These are phyloP conservation scores for Solanum chacoense DNA, from an alignment of 305 asterid species.

Conservation along the genomic window DNA sequence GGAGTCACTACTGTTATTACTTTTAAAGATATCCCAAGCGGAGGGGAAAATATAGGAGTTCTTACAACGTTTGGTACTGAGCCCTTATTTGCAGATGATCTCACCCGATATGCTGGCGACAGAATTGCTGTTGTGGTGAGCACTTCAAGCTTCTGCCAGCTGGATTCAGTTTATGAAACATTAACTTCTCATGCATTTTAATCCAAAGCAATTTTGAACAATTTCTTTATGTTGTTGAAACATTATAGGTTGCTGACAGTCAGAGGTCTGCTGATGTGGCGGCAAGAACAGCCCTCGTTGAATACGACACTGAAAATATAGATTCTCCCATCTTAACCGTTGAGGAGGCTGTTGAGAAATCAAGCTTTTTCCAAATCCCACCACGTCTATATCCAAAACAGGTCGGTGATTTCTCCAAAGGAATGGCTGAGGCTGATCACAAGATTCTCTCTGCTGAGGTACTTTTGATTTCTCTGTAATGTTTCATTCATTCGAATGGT, in stretches of 20 bases:
- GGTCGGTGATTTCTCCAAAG: slow-evolving; percentile 75
- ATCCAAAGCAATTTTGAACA: not conserved
- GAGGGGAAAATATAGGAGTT: slow-evolving; percentile 49
- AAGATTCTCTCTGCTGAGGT: slow-evolving; percentile 75
- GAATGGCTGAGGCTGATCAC: slow-evolving; percentile 96
- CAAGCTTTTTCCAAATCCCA: slow-evolving; percentile 58
- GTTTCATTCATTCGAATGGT: not conserved
- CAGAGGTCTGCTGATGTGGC: slow-evolving; percentile 60
- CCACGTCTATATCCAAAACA: slow-evolving; percentile 26
- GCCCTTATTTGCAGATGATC: slow-evolving; percentile 53
- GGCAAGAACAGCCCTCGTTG: slow-evolving; percentile 47
- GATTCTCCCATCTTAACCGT: slow-evolving; percentile 79
- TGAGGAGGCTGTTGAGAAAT: slow-evolving; percentile 67
- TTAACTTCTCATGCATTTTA: not conserved
- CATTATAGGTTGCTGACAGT: slow-evolving; percentile 54
- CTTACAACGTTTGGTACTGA: slow-evolving; percentile 27
- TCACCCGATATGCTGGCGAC: slow-evolving; percentile 53
- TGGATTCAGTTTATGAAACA: not conserved
- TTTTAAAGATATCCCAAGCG: slow-evolving; percentile 50
- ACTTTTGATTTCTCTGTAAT: not conserved
- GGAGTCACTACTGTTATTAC: slow-evolving; percentile 39
- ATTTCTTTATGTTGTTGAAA: not conserved
- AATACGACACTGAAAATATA: slow-evolving; percentile 50
- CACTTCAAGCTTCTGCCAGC: not conserved
- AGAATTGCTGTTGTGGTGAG: slow-evolving; percentile 51